Conservation (phyloP, 345 rosid genomes). For the Bruguiera sexangula region DNA sequence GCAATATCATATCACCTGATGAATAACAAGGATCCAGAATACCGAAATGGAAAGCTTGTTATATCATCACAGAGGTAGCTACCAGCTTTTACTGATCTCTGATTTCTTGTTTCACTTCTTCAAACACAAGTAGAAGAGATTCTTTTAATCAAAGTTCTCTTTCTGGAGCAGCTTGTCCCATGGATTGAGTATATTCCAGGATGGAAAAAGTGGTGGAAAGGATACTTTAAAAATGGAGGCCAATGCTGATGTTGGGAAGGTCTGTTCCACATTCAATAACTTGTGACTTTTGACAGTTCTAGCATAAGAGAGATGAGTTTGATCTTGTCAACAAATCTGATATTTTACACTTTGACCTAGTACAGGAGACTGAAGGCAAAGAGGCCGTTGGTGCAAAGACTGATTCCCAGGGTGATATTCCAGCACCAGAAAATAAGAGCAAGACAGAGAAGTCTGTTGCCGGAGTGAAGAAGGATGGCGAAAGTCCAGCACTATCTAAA, state of each 20-base stretch:
- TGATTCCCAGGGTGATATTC: conserved; percentile 47
- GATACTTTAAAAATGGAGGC: conserved; percentile 71
- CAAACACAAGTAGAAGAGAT: neutral
- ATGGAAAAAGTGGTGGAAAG: conserved; percentile 58
- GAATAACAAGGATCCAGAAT: conserved; percentile 72
- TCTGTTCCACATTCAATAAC: conserved; percentile 16
- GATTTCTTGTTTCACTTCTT: neutral
- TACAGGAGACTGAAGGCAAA: conserved; percentile 46
- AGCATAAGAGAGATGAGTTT: conserved; percentile 1
- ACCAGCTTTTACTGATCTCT: neutral
- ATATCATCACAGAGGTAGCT: conserved; percentile 79
- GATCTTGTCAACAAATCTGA: neutral
- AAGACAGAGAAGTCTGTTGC: conserved; percentile 62
- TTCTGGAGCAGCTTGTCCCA: conserved; percentile 79
- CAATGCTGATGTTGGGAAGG: conserved; percentile 73
- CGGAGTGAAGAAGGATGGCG: conserved; percentile 64
- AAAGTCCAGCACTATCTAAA: conserved; percentile 55
- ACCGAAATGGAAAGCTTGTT: conserved; percentile 90
- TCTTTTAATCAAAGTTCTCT: conserved; percentile 12
- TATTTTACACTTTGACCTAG: neutral
- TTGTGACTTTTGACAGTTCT: conserved; percentile 2
- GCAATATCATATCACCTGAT: conserved; percentile 84
- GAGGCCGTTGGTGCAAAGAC: conserved; percentile 51
- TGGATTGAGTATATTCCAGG: conserved; percentile 87
- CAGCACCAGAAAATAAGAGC: conserved; percentile 49